A percentile compares a stretch with the other conserved stretches of the same genome.
These are phyloP conservation scores for Ogataea henricii DNA, from an alignment of 805 yeast species.

Conservation along the genomic window DNA sequence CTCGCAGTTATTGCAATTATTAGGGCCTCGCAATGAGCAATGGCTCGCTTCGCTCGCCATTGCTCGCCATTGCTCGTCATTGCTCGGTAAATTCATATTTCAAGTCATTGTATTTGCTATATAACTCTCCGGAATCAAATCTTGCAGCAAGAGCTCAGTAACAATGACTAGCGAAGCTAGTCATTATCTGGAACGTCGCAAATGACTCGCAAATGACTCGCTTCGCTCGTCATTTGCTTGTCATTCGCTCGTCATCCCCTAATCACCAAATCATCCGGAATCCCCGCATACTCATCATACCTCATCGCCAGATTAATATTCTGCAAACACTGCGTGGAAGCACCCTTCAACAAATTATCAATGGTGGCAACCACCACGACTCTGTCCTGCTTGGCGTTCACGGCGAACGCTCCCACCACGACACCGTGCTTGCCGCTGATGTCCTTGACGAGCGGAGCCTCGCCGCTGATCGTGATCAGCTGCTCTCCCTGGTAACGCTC, in stretches of 20 bases:
- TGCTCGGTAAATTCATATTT: no score
- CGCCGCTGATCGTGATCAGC: constrained; percentile 82
- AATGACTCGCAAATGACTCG: not conserved
- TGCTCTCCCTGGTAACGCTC: constrained; percentile 87
- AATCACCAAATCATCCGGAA: constrained; percentile 68
- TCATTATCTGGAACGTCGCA: no score
- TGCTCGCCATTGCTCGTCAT: no score
- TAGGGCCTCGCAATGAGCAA: no score
- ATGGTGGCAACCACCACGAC: constrained; percentile 94
- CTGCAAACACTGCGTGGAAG: constrained; percentile 97
- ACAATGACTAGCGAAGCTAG: no score
- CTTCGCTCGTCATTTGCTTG: not conserved
- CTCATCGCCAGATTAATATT: constrained; percentile 89
- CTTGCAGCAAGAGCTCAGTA: no score
- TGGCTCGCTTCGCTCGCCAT: no score
- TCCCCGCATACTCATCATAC: constrained; percentile 93
- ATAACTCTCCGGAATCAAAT: no score
- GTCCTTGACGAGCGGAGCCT: constrained; percentile 90
- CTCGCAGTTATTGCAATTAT: no score
- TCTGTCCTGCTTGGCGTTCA: constrained; percentile 83
- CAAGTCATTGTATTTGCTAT: no score
- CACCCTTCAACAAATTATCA: constrained; percentile 95
- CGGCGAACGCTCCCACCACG: constrained; percentile 93
- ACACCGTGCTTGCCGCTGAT: constrained; percentile 94
- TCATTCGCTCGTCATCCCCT: constrained; percentile 38